Conservation (phyloP, 805 yeast species). For the Ogataea trehaloabstinens region DNA sequence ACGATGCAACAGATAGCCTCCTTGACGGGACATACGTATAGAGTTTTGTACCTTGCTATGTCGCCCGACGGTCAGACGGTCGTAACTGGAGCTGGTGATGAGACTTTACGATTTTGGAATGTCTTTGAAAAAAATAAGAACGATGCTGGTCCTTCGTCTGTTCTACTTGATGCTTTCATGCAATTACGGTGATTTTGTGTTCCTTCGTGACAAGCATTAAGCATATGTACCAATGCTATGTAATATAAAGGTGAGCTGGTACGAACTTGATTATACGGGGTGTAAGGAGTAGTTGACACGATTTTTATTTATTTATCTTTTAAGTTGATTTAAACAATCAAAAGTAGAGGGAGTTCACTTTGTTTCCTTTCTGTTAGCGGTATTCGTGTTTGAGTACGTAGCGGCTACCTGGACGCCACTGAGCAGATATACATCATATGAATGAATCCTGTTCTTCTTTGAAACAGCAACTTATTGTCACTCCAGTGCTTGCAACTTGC, state of each 20-base stretch:
- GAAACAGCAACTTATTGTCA: constrained; percentile 20
- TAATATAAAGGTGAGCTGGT: too few relatives aligned
- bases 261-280: too few relatives aligned
- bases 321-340: neutral
- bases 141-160: constrained; percentile 59
- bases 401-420: too few relatives aligned
- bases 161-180: constrained; percentile 69
- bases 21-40: constrained; percentile 88
- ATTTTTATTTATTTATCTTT: neutral
- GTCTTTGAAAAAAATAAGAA: constrained; percentile 76
- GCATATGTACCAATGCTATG: neutral
- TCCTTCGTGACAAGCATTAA: too few relatives aligned
- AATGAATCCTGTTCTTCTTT: neutral
- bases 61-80: constrained; percentile 96
- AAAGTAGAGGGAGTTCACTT: too few relatives aligned
- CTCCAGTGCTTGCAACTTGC: constrained; percentile 50
- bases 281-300: too few relatives aligned
- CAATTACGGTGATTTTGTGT: constrained; percentile 54
- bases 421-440: neutral
- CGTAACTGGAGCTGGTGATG: constrained; percentile 99
- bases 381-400: too few relatives aligned
- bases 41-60: constrained; percentile 85
- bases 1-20: constrained; percentile 91
- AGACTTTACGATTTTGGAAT: constrained; percentile 93
- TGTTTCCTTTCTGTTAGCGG: too few relatives aligned